Evolutionary conservation across 1,284 basidiomycete species (phyloP), one percentile per base, ranked within the genome.

Genomic region (Leccinum subrobustum): DNA sequence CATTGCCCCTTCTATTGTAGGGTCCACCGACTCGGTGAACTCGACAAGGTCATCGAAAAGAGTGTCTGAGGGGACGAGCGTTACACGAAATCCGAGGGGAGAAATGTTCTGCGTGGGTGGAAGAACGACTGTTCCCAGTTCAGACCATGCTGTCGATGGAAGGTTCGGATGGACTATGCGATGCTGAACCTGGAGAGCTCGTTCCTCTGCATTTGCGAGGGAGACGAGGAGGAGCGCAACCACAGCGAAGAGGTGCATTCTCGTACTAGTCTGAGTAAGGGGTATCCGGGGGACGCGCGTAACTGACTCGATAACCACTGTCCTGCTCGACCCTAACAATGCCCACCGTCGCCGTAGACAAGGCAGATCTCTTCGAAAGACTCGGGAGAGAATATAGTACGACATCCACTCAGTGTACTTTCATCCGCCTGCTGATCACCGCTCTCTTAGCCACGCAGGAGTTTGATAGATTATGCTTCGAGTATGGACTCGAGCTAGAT

Each of bases 311-410:
- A 50, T 37, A 18, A 18, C n/a, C 8, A 18, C 8, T 3, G 27
- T 0, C 3, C 14, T 16, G 6, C 16, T n/a, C 37, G 7, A 8
- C n/a, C n/a, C n/a, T 0, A 56, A 78, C 67, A 51, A 96, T 96
- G 96, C 96, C 96, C 64, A 99, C 97, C 64, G 85, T 99, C 73
- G 82, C 92, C 47, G 94, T 98, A 60, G 93, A 98, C 81, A 98
- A 98, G 77, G 93, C 88, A 63, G 93, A 96, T 75, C 89, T 99
- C 60, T 98, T 92, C 84, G 83, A 89, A 67, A 82, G 93, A 59
- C 87, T 99, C 23, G 96, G 91, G 35, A 83, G 84, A 67, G 83
- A 87, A 71, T 99, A 94, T 79, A 88, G 94, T 95, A 69, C 72
- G 81, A 47, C 44, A 37, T 56, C 56, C 33, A 52, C 20, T 62